A percentile compares a stretch with the other conserved stretches of the same genome.
phyloP scores from a whole-genome alignment of 2,329 filamentous ascomycete species.

The Hymenoscyphus infarciens region DNA sequence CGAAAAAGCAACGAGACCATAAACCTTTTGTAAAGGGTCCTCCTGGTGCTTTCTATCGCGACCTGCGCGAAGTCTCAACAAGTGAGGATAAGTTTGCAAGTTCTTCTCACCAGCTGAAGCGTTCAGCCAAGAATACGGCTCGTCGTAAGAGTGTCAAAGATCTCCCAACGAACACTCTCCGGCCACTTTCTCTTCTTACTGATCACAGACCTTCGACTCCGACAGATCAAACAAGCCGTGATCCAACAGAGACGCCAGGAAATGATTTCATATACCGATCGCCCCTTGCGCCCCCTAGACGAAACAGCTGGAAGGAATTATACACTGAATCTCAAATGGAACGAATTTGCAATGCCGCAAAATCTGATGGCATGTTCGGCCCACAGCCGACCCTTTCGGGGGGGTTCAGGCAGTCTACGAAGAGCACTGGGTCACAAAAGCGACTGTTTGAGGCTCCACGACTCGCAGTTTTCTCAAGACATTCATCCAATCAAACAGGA shows the following conservation, averaged over 20 bases:
- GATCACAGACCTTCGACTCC: constrained; percentile 17
- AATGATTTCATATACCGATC: constrained; percentile 30
- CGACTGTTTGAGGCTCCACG: constrained; percentile 24
- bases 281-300: constrained; percentile 30
- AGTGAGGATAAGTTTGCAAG: constrained; percentile 5
- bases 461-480: constrained; percentile 19
- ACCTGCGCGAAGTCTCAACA: constrained; percentile 19
- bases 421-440: constrained; percentile 15
- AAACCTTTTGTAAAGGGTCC: constrained; percentile 22
- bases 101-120: constrained; percentile 10
- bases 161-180: constrained; percentile 24
- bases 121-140: constrained; percentile 4
- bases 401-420: constrained; percentile 3
- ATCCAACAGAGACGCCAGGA: constrained; percentile 3
- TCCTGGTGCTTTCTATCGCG: constrained; percentile 30
- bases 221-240: background rate
- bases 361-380: constrained; percentile 22
- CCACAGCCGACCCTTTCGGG: constrained; percentile 7
- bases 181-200: constrained; percentile 26
- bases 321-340: constrained; percentile 27
- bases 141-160: constrained; percentile 16
- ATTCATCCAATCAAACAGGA: constrained; percentile 17
- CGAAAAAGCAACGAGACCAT: constrained; percentile 11
- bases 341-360: constrained; percentile 22
- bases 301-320: constrained; percentile 27